These are phyloP conservation scores for Coemansia sp. DNA, from an alignment of 192 early-diverging fungal species.

Conservation along the genomic window DNA sequence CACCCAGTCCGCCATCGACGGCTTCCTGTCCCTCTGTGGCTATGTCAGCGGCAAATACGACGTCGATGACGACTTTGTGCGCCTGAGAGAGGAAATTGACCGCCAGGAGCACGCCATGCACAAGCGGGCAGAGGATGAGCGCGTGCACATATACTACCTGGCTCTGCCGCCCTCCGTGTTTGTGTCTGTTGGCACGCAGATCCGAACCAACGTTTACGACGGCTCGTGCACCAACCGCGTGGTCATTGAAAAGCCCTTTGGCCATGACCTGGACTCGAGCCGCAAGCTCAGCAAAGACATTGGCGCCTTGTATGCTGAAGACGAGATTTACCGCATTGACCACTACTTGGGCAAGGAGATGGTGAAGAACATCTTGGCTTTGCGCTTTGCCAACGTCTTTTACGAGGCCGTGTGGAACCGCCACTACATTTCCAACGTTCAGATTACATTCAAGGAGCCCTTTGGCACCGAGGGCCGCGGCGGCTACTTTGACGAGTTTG, in stretches of 20 bases:
- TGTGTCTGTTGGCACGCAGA: constrained; percentile 71
- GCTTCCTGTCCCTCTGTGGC: constrained; percentile 68
- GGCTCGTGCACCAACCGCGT: constrained; percentile 70
- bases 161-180: constrained; percentile 95
- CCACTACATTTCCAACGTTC: constrained; percentile 82
- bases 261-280: constrained; percentile 82
- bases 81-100: constrained; percentile 61
- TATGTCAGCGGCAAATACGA: constrained; percentile 87
- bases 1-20: constrained; percentile 26
- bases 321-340: constrained; percentile 97
- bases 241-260: constrained; percentile 98
- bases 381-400: constrained; percentile 93
- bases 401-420: constrained; percentile 92
- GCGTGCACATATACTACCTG: constrained; percentile 89
- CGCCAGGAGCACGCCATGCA: constrained; percentile 52
- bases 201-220: constrained; percentile 68
- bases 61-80: constrained; percentile 63
- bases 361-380: constrained; percentile 94
- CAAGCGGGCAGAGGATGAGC: constrained; percentile 41
- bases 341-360: constrained; percentile 99
- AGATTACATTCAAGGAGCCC: constrained; percentile 97
- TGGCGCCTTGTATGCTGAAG: constrained; percentile 74
- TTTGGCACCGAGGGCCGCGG: constrained; percentile 96
- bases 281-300: constrained; percentile 68
- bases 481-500: constrained; percentile 99